Conservation (phyloP, 306 rosid genomes). For the Sindora glabra region DNA sequence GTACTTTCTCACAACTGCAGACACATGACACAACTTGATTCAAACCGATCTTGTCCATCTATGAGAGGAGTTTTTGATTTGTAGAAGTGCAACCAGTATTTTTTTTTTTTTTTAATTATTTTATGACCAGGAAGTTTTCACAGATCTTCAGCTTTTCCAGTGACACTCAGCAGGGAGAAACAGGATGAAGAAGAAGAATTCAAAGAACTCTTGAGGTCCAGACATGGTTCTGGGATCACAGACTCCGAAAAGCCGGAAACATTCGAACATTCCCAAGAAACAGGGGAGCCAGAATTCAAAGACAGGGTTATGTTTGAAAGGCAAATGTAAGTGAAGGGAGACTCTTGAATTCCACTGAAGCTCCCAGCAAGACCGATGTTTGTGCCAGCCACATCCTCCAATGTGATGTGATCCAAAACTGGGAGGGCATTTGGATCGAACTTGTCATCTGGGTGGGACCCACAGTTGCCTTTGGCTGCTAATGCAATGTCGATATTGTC, state of each 20-base stretch:
- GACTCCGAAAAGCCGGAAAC: conserved; percentile 69
- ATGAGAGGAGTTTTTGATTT: too few species aligned
- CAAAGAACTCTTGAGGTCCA: conserved; percentile 39
- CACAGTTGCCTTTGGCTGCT: conserved; percentile 69
- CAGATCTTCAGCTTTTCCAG: conserved; percentile 37
- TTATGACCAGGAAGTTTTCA: conserved; percentile 28
- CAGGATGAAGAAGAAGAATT: conserved; percentile 50
- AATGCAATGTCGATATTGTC: conserved; percentile 51
- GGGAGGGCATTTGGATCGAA: conserved; percentile 90
- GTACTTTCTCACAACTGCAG: too few species aligned
- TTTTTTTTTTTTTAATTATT: conserved; percentile 23
- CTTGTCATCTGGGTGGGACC: conserved; percentile 80
- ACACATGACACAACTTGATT: too few species aligned
- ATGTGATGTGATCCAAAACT: conserved; percentile 45
- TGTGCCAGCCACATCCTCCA: conserved; percentile 58
- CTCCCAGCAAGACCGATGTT: conserved; percentile 68
- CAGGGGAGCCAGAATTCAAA: conserved; percentile 34
- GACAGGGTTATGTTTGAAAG: conserved; percentile 72
- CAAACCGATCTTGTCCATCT: too few species aligned
- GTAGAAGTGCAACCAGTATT: conserved; percentile 19
- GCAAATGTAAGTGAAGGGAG: conserved; percentile 79
- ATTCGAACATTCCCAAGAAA: conserved; percentile 74
- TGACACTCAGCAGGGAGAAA: conserved; percentile 33
- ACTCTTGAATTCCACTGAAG: conserved; percentile 64
- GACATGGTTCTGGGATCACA: conserved; percentile 79